These are phyloP conservation scores for Russula griseocarnosa DNA, from an alignment of 768 basidiomycete genomes.

Conservation along the genomic window DNA sequence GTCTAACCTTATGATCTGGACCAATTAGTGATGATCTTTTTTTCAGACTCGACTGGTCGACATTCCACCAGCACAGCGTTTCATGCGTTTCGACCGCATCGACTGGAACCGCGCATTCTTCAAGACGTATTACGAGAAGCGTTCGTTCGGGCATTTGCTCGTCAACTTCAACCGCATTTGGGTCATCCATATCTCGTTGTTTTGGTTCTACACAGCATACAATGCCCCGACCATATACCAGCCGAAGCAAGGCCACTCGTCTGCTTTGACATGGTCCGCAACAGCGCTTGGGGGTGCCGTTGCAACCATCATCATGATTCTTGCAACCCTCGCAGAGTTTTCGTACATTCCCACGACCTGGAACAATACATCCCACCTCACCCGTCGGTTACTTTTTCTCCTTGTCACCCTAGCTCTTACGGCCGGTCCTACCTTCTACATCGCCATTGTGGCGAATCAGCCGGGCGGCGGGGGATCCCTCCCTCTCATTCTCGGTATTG, in stretches of 20 bases:
- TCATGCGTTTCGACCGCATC: conserved; percentile 94
- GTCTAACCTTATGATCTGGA: background rate
- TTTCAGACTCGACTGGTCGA: conserved; percentile 83
- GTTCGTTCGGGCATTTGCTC: conserved; percentile 91
- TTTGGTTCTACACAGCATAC: conserved; percentile 94
- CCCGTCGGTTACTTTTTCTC: conserved; percentile 86
- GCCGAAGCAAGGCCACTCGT: conserved; percentile 47
- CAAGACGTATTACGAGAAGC: conserved; percentile 98
- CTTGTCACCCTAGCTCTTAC: conserved; percentile 87
- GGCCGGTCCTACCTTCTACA: conserved; percentile 90
- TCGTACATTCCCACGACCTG: conserved; percentile 97
- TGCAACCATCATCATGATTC: conserved; percentile 94
- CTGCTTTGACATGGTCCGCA: conserved; percentile 89
- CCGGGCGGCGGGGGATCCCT: conserved; percentile 58
- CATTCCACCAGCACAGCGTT: conserved; percentile 84
- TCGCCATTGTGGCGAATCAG: conserved; percentile 72
- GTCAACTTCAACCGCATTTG: conserved; percentile 99
- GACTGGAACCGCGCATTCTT: conserved; percentile 97
- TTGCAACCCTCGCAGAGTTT: conserved; percentile 91
- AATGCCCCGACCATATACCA: conserved; percentile 84
- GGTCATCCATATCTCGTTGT: conserved; percentile 94
- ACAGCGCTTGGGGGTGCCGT: conserved; percentile 93
- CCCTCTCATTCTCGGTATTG: conserved; percentile 89
- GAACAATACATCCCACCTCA: conserved; percentile 97
- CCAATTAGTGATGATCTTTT: background rate